Evolutionary conservation across 2,329 filamentous ascomycete genomes (phyloP).

Genomic region (Chalara sp.): DNA sequence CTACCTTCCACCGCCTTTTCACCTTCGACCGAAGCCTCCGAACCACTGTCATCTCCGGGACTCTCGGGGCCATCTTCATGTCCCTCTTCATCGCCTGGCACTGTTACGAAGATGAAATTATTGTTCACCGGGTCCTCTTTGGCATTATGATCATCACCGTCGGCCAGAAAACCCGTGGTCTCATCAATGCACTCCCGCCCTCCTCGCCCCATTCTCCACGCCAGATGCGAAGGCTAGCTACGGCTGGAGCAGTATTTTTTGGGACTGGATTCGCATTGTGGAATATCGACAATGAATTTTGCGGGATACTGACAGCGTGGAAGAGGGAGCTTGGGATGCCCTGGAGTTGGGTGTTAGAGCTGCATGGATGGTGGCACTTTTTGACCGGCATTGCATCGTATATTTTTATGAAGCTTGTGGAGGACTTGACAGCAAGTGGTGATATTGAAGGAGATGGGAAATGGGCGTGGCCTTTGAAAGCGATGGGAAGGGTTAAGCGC

Average conservation of each 20-base stretch:
- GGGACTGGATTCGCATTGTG: conserved; percentile 44
- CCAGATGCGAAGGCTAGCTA: too few relatives aligned
- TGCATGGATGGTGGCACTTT: conserved; percentile 61
- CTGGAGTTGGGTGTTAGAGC: conserved; percentile 47
- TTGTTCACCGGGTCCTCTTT: conserved; percentile 14
- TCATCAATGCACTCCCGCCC: conserved; percentile 13
- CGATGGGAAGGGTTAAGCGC: too few relatives aligned
- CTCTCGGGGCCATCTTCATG: conserved; percentile 34
- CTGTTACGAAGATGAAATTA: conserved; percentile 14
- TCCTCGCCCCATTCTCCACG: too few relatives aligned
- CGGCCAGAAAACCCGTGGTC: conserved; percentile 17
- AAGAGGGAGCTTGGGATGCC: conserved; percentile 44
- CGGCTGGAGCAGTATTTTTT: conserved; percentile 24
- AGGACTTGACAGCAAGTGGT: too few relatives aligned
- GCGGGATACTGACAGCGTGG: conserved; percentile 37
- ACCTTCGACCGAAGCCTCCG: conserved; percentile 34
- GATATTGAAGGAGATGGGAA: too few relatives aligned
- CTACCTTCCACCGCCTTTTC: conserved; percentile 43
- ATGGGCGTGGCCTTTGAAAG: too few relatives aligned
- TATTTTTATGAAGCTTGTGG: conserved; percentile 16
- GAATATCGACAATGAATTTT: conserved; percentile 50
- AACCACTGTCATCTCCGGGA: conserved; percentile 40
- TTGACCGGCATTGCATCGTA: conserved; percentile 48
- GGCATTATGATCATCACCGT: conserved; percentile 17
- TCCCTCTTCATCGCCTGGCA: conserved; percentile 34